These are phyloP conservation scores for Diplodia seriata DNA, from an alignment of 2,329 filamentous ascomycete species.

Conservation along the genomic window DNA sequence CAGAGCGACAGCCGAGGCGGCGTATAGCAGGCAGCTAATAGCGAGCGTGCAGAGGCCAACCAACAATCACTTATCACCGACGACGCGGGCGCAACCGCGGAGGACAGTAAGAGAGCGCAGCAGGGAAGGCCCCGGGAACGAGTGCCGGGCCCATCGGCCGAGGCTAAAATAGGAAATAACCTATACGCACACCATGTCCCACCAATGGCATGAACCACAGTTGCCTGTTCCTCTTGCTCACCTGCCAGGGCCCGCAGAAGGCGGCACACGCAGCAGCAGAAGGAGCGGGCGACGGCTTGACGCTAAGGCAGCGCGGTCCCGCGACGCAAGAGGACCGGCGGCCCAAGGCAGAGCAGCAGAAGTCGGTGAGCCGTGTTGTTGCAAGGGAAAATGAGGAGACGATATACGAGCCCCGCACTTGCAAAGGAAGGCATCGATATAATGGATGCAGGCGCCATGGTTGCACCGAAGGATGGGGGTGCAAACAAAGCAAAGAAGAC, in stretches of 20 bases:
- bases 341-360: background rate
- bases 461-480: background rate
- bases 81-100: background rate
- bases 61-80: background rate
- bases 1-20: background rate
- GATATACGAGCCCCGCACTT: slow-evolving; percentile 11
- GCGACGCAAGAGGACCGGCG: background rate
- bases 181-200: background rate
- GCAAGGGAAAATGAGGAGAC: background rate
- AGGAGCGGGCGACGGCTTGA: background rate
- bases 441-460: background rate
- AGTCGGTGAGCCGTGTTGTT: slow-evolving; percentile 7
- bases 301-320: background rate
- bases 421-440: slow-evolving; percentile 7
- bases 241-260: slow-evolving; percentile 1
- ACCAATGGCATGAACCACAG: background rate
- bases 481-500: background rate
- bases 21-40: background rate
- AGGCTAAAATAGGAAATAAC: slow-evolving; percentile 24
- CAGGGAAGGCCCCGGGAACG: background rate
- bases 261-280: background rate
- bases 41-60: background rate
- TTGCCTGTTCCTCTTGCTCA: background rate
- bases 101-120: background rate
- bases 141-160: background rate